These are phyloP conservation scores for Podosphaera xanthii DNA, from an alignment of 2,329 filamentous ascomycete species.

Conservation along the genomic window DNA sequence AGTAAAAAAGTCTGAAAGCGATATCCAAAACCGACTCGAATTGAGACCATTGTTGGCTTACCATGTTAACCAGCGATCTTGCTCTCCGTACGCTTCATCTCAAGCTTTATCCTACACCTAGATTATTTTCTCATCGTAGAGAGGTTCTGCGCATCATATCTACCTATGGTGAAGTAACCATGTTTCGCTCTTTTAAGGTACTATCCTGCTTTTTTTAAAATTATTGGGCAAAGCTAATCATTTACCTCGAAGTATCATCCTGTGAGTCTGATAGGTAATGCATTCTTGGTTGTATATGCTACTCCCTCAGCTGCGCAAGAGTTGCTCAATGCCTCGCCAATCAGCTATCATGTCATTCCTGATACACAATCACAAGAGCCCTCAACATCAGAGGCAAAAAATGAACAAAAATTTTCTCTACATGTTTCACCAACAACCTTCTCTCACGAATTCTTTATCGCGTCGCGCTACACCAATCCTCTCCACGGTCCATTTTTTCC, in stretches of 20 bases:
- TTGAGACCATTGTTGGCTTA: too few relatives aligned
- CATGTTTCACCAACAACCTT: conserved; percentile 7
- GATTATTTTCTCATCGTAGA: conserved; percentile 14
- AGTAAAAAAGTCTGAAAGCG: too few relatives aligned
- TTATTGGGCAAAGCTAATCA: background rate
- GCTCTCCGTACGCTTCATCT: conserved; percentile 13
- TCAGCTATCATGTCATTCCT: conserved; percentile 11
- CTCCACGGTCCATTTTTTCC: conserved; percentile 13
- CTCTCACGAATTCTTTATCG: conserved; percentile 7
- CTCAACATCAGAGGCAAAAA: background rate
- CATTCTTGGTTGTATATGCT: conserved; percentile 13
- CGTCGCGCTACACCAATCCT: conserved; percentile 7
- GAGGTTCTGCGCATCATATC: conserved; percentile 16
- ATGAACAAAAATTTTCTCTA: conserved; percentile 8
- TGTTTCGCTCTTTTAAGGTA: conserved; percentile 16
- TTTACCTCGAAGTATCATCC: conserved; percentile 6
- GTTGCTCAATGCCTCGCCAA: conserved; percentile 9
- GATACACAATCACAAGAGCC: conserved; percentile 1
- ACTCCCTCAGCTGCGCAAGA: conserved; percentile 7
- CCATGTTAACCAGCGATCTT: conserved; percentile 1
- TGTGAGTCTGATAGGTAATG: conserved; percentile 8
- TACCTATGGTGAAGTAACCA: conserved; percentile 14
- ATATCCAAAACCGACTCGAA: too few relatives aligned
- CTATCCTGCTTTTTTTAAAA: background rate
- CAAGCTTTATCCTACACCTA: conserved; percentile 13